Evolutionary conservation across 495 filamentous ascomycete genomes (phyloP).

Genomic region (Tuber aestivum): DNA sequence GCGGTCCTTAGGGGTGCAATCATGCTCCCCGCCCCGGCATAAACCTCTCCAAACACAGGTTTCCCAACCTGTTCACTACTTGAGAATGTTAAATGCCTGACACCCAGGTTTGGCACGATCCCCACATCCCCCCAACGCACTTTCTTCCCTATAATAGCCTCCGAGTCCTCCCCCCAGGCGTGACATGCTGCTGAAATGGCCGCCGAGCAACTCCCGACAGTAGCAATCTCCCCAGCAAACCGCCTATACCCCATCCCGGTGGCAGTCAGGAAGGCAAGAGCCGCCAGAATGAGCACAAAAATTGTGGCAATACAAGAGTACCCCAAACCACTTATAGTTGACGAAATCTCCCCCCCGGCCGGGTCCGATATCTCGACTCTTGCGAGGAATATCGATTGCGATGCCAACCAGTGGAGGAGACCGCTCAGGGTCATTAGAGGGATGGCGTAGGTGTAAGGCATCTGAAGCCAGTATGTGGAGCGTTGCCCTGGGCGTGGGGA

Average conservation of each 20-base stretch:
- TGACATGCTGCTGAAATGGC: slow-evolving; percentile 18
- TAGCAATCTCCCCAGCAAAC: slow-evolving; percentile 1
- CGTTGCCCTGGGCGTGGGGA: slow-evolving; percentile 44
- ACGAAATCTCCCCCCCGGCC: too few species aligned
- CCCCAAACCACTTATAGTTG: background rate
- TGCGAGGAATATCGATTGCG: slow-evolving; percentile 25
- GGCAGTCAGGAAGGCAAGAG: background rate
- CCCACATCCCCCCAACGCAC: slow-evolving; percentile 4
- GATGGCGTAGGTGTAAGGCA: slow-evolving; percentile 46
- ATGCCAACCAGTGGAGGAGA: slow-evolving; percentile 43
- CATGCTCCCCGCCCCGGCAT: background rate
- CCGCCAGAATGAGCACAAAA: background rate
- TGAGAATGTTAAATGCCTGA: background rate
- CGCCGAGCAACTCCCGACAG: slow-evolving; percentile 3
- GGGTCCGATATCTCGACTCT: slow-evolving; percentile 42
- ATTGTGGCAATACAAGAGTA: slow-evolving; percentile 15
- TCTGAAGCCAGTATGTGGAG: slow-evolving; percentile 45
- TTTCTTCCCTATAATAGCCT: background rate
- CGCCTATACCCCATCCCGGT: background rate
- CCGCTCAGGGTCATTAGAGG: too few species aligned
- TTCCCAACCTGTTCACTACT: background rate
- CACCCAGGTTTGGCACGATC: background rate
- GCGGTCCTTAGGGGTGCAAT: background rate
- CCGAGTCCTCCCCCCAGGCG: background rate
- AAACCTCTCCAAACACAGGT: background rate